Evolutionary conservation across 1,139 yeast species (phyloP).

Genomic region (Entelexis sorbosivorans): DNA sequence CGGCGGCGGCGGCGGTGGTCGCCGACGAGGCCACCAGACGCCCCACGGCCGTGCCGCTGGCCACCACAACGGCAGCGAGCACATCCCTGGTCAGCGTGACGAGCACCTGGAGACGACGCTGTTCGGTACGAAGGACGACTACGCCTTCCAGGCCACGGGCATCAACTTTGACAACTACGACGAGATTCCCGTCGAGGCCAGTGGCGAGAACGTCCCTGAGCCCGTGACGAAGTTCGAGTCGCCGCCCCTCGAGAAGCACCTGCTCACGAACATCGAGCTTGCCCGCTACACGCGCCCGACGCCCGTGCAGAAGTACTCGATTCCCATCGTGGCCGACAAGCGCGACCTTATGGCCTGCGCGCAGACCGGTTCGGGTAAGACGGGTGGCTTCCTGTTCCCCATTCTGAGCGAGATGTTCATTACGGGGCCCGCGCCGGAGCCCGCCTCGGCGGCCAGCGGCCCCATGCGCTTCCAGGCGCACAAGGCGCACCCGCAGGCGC

Average conservation of each 20-base stretch:
- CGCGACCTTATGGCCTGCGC: slow-evolving; percentile 99
- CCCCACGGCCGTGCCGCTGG: slow-evolving; percentile 38
- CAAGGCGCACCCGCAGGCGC: slow-evolving; percentile 88
- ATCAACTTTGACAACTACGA: slow-evolving; percentile 97
- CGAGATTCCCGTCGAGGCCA: slow-evolving; percentile 95
- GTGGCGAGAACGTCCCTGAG: slow-evolving; percentile 93
- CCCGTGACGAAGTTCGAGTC: slow-evolving; percentile 78
- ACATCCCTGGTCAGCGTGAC: slow-evolving; percentile 69
- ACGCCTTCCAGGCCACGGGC: slow-evolving; percentile 82
- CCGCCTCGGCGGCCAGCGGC: slow-evolving; percentile 29
- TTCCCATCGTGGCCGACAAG: slow-evolving; percentile 89
- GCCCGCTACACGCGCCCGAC: slow-evolving; percentile 94
- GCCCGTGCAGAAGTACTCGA: slow-evolving; percentile 97
- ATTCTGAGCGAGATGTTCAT: slow-evolving; percentile 83
- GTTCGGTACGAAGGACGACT: slow-evolving; percentile 80
- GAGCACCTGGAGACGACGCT: slow-evolving; percentile 64
- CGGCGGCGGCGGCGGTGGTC: slow-evolving; percentile 33
- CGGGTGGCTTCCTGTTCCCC: slow-evolving; percentile 99
- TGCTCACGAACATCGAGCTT: slow-evolving; percentile 74
- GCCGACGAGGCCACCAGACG: slow-evolving; percentile 28
- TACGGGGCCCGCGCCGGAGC: slow-evolving; percentile 60
- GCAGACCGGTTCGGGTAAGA: slow-evolving; percentile 98
- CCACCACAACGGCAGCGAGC: slow-evolving; percentile 78
- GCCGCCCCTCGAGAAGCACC: slow-evolving; percentile 82
- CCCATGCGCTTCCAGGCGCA: slow-evolving; percentile 28